Conservation (phyloP, 2,329 filamentous ascomycete species). For the Claviceps sp. region DNA sequence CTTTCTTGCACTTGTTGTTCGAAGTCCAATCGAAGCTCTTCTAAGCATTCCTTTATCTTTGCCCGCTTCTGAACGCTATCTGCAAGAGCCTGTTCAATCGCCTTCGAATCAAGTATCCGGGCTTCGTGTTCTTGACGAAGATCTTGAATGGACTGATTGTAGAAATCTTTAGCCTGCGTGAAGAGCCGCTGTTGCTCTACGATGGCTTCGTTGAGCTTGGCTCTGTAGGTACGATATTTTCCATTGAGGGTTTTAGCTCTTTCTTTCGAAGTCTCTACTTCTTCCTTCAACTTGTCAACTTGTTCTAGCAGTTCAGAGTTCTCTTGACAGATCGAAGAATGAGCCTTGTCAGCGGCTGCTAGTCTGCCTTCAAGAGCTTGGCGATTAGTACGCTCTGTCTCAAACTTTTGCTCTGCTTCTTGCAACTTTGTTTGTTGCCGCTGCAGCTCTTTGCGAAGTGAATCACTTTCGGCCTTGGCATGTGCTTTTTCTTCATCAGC, state of each 20-base stretch:
- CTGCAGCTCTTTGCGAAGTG: constrained; percentile 13
- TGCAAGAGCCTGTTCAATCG: constrained; percentile 16
- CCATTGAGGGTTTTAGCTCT: constrained; percentile 13
- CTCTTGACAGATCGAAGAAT: constrained; percentile 10
- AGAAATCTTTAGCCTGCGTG: constrained; percentile 18
- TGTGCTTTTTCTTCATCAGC: constrained; percentile 16
- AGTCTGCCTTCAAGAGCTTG: constrained; percentile 11
- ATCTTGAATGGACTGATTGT: constrained; percentile 20
- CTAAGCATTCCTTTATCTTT: constrained; percentile 17
- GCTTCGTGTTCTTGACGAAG: constrained; percentile 19
- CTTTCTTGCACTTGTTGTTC: constrained; percentile 13
- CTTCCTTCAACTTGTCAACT: constrained; percentile 14
- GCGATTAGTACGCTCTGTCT: constrained; percentile 14
- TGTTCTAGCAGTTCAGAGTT: constrained; percentile 15
- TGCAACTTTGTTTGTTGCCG: constrained; percentile 6
- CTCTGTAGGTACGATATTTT: constrained; percentile 21
- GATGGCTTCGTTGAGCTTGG: constrained; percentile 31
- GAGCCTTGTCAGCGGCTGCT: constrained; percentile 13
- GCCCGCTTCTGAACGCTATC: constrained; percentile 19
- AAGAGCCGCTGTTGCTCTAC: constrained; percentile 33
- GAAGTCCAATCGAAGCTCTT: constrained; percentile 13
- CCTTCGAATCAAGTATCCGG: constrained; percentile 10
- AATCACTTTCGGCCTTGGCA: constrained; percentile 14
- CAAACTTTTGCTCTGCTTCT: constrained; percentile 9
- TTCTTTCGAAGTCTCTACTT: constrained; percentile 13